Conservation (phyloP, 75 land plant genomes). For the Picea glauca region DNA sequence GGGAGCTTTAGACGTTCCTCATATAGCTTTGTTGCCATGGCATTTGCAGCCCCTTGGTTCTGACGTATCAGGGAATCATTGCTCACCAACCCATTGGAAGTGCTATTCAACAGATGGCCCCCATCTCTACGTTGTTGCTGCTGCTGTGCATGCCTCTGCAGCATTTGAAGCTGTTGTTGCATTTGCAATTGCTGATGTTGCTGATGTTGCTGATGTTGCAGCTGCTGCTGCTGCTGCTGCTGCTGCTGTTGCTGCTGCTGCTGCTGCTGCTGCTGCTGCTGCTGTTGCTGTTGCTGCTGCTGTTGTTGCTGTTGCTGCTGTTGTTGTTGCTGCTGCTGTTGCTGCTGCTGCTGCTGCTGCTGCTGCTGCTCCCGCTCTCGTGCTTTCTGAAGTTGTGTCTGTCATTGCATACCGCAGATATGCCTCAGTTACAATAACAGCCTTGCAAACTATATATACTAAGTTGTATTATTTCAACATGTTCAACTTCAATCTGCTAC, state of each 20-base stretch:
- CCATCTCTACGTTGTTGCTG: constrained; percentile 70
- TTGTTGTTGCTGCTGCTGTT: constrained; percentile 63
- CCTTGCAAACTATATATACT: constrained; percentile 2
- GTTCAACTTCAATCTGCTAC: background rate
- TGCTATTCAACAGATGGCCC: constrained; percentile 49
- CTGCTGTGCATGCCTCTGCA: constrained; percentile 18
- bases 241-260: constrained; percentile 66
- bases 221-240: constrained; percentile 57
- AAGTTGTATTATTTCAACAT: background rate
- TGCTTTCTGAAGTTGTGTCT: constrained; percentile 85
- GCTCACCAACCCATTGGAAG: constrained; percentile 53
- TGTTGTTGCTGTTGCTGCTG: constrained; percentile 60
- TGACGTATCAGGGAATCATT: constrained; percentile 59
- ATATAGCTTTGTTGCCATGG: constrained; percentile 85
- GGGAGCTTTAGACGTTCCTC: constrained; percentile 89
- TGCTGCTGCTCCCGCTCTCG: constrained; percentile 68
- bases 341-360: constrained; percentile 66
- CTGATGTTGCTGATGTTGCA: constrained; percentile 50
- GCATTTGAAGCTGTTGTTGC: constrained; percentile 24
- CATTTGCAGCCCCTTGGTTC: constrained; percentile 65
- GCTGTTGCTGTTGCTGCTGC: constrained; percentile 59
- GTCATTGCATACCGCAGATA: background rate
- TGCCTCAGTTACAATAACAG: background rate
- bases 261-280: constrained; percentile 60
- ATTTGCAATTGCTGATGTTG: constrained; percentile 41